Evolutionary conservation across 2,329 filamentous ascomycete genomes (phyloP), one percentile per base, ranked within the genome.

Genomic region (Epichloe typhina): DNA sequence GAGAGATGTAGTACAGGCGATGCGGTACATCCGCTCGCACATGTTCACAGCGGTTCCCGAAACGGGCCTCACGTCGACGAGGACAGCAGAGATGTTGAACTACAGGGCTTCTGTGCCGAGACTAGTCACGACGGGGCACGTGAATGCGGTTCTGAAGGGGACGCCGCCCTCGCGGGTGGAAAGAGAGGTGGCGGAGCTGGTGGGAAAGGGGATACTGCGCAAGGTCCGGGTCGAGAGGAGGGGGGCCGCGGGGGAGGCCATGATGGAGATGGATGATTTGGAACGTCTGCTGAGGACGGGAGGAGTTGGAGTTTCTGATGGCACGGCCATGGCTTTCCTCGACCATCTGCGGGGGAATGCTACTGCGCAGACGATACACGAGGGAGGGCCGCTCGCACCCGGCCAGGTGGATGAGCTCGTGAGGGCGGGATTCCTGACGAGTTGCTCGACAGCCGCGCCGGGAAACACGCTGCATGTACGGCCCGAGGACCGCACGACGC

Each of bases 21-120:
- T 88, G 61, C 69, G 74, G 48, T 77, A 83, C 63, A 76, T 83
- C 47, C 76, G 75, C 38, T 65, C 61, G 19, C 71, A 68, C 58
- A 86, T 84, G 76, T 88, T 87, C 67, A 75, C 72, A 39, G 68
- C 75, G 1, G 69, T 88, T 11, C 84, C 84, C 3, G 70, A 74
- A 19, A 69, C 74, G 0, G 83, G 83, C 21, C 80, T 88, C 74
- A 77, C 73, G 57, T 82, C 80, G 5, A 76, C 75, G 19, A 72
- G 81, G 11, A 79, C 81, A 13, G 72, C 82, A 2, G 77, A 84
- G 58, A 67, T 85, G 15, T 70, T 88, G 49, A 79, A 81, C 54
- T 82, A 77, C 60, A 73, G 83, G 17, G 66, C 65, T 35, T 66
- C 66, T 13, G 64, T 86, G 39, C 82, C 86, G 9, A 80, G 79